phyloP scores from a whole-genome alignment of 345 rosid species.

The Eucalyptus curtisii region DNA sequence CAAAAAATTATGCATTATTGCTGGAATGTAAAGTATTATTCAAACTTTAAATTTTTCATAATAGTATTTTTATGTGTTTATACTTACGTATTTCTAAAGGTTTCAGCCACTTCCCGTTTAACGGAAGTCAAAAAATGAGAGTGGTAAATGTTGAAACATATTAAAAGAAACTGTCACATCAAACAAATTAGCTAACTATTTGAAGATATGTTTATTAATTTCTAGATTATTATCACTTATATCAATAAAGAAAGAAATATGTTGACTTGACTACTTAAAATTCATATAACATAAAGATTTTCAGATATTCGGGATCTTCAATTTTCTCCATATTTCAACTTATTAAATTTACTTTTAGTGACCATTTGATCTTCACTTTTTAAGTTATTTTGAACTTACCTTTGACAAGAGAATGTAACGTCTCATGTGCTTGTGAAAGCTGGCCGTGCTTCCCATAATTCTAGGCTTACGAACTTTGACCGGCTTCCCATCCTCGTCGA shows the following conservation, averaged over 20 bases:
- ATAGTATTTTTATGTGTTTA: no score
- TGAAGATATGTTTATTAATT: not conserved
- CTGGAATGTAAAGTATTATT: no score
- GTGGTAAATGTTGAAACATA: not conserved
- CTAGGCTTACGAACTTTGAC: constrained; percentile 9
- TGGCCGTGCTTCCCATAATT: constrained; percentile 7
- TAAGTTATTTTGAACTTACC: not conserved
- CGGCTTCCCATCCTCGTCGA: constrained; percentile 14
- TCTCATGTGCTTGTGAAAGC: constrained; percentile 11
- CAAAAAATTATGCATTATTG: not conserved
- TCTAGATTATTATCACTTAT: not conserved
- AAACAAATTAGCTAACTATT: not conserved
- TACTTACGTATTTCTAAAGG: no score
- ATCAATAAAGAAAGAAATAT: not conserved
- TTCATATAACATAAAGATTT: not conserved
- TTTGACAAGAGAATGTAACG: constrained; percentile 9
- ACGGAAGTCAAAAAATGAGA: not conserved
- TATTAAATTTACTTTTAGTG: not conserved
- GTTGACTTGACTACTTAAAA: not conserved
- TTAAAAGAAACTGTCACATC: not conserved
- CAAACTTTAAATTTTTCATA: not conserved
- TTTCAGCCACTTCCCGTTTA: not conserved
- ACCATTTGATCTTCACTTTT: not conserved
- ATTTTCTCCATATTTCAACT: not conserved
- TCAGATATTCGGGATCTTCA: not conserved